Percentiles rank a stretch among this genome's conserved stretches.
phyloP scores from a whole-genome alignment of 2,329 filamentous ascomycete genomes.

The Beauveria medogensis region DNA sequence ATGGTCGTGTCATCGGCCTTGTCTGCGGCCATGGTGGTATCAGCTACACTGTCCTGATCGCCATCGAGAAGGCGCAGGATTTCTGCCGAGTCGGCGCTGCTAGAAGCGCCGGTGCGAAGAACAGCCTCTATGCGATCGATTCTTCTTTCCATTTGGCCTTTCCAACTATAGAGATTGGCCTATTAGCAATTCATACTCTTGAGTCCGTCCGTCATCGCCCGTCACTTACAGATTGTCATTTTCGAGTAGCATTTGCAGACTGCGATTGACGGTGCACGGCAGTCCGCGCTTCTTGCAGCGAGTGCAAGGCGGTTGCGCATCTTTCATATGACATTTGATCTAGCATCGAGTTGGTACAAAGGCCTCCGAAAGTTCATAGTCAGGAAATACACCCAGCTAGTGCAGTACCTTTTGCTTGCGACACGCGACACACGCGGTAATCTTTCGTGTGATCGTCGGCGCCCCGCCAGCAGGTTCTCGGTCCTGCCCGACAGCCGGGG shows the following conservation, averaged over 20 bases:
- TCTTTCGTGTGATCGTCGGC: slow-evolving; percentile 26
- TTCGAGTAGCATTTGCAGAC: slow-evolving; percentile 33
- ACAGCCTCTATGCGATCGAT: slow-evolving; percentile 27
- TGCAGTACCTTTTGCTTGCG: slow-evolving; percentile 26
- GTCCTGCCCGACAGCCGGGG: not conserved
- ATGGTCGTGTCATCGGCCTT: not conserved
- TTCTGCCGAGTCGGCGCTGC: not conserved
- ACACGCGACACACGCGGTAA: slow-evolving; percentile 30
- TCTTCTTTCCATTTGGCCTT: slow-evolving; percentile 27
- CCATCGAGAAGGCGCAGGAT: slow-evolving; percentile 1
- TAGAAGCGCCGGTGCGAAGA: slow-evolving; percentile 21
- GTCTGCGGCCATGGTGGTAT: not conserved
- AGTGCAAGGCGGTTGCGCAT: slow-evolving; percentile 28
- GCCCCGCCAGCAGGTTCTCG: slow-evolving; percentile 9
- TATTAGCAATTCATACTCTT: not conserved
- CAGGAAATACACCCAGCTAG: not conserved
- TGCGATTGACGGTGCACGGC: slow-evolving; percentile 32
- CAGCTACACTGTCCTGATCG: not conserved
- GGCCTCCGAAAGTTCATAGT: not conserved
- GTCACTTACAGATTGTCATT: slow-evolving; percentile 24
- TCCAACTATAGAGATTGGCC: slow-evolving; percentile 24
- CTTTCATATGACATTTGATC: slow-evolving; percentile 33
- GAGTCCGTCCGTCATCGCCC: not conserved
- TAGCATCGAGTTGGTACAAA: slow-evolving; percentile 11
- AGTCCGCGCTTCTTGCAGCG: slow-evolving; percentile 32